Evolutionary conservation across 2,329 filamentous ascomycete genomes (phyloP), one percentile per base, ranked within the genome.

Genomic region (Xylaria sp.): DNA sequence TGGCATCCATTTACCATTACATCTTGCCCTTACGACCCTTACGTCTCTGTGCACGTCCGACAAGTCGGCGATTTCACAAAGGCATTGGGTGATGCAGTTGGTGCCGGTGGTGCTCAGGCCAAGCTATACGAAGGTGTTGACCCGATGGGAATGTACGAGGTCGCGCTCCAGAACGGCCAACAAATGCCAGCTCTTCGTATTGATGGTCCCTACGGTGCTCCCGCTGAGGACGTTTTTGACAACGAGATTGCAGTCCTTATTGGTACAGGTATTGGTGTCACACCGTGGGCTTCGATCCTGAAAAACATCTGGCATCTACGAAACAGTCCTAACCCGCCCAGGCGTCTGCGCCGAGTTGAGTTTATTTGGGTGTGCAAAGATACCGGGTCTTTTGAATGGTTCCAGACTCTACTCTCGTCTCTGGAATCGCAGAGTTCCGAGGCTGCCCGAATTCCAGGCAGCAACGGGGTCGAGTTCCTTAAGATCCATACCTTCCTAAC

Each of bases 1-100:
- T 99, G 96, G 96, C 96, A 99, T 81, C 96, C 96, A 0, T 99
- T 98, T 79, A 99, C 96, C 77, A 98, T 99, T 80, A 99, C 96
- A 2, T 98, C 96, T 10, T 99, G 96, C 81, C 96, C 96, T 5
- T 96, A 93, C 77, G 96, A 99, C 76, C 92, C 93, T 0, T 98
- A 98, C 77, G 89, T 98, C 72, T 97, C 93, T 45, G 88, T 99
- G 34, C 96, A 99, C 80, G 90, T 99, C 66, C 92, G 96, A 57
- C 96, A 98, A 83, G 95, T 98, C 7, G 96, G 96, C 73, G 96
- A 99, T 82, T 99, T 97, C 78, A 99, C 96, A 13, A 89, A 90
- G 69, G 89, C 91, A n/a, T 87, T 99, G n/a, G 96, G 94, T 78
- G 93, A 97, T 75, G 93, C 95, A 10, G 88, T 98, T n/a, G 96